Evolutionary conservation across 352 stramenopile species (phyloP), one percentile per base, ranked within the genome.

Genomic region (Phytophthora ohioensis): DNA sequence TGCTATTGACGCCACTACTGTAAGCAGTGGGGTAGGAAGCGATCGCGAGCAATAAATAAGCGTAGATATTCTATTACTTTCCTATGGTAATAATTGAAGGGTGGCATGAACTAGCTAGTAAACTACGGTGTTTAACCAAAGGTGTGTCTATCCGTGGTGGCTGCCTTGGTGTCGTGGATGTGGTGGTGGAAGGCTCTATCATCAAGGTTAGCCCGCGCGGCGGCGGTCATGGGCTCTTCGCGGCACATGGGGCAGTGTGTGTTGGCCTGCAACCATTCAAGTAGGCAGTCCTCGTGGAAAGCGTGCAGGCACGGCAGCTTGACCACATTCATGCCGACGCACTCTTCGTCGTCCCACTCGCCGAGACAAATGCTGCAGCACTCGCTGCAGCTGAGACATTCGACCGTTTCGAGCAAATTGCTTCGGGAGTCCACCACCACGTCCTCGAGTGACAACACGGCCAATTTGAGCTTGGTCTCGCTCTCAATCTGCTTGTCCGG

Each of bases 271-370:
- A 96, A 73, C 89, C 89, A 96, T 62, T 93, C 87, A 64, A 96
- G 90, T 54, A 96, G 73, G 55, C 89, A 96, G 30, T 94, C 87
- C 57, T 96, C 89, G 76, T 96, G 89, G 75, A 94, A 96, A 17
- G 81, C 86, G 73, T 96, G 89, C 47, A 90, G 57, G 58, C 89
- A 96, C 43, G 89, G 89, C 46, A 96, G 67, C 71, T 93, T 91
- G 30, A 96, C 89, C 47, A 93, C 86, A 59, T 92, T 92, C 81
- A 94, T 91, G 54, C 75, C 82, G 51, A 58, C 75, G 71, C 87
- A 95, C 65, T 93, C 87, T 56, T 93, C 84, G 72, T 93, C 82
- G 61, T 91, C 74, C 89, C 89, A 96, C 38, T 94, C 85, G 48
- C 81, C 79, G 2, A 96, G 79, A 56, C 88, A 96, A 57, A 96